Conservation (phyloP, 768 basidiomycete species). For the Russula griseocarnosa region DNA sequence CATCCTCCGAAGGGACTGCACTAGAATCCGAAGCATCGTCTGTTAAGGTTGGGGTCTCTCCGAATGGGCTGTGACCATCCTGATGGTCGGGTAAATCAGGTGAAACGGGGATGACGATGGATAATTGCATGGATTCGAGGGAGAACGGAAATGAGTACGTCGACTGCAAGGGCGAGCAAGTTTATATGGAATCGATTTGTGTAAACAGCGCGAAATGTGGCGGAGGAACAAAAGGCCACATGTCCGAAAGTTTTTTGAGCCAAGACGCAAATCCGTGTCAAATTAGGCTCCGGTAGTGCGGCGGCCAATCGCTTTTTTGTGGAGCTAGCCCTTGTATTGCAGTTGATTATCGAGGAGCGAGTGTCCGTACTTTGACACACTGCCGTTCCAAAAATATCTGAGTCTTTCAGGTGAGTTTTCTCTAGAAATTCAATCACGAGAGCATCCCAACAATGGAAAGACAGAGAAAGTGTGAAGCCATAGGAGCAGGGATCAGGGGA, state of each 20-base stretch:
- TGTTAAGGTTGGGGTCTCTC: neutral
- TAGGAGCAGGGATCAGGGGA: neutral
- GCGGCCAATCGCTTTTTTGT: neutral
- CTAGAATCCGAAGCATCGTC: neutral
- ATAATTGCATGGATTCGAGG: conserved; percentile 11
- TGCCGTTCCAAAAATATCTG: neutral
- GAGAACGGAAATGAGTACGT: neutral
- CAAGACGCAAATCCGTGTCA: neutral
- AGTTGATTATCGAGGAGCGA: neutral
- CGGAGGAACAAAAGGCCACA: conserved; percentile 11
- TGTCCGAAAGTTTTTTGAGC: neutral
- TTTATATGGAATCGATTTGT: conserved; percentile 13
- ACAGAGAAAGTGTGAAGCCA: neutral
- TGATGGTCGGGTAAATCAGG: neutral
- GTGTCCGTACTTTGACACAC: neutral
- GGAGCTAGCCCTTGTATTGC: neutral
- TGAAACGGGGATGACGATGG: conserved; percentile 6
- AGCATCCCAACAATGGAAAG: neutral
- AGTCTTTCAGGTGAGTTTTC: neutral
- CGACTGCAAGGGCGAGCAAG: neutral
- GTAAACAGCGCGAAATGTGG: conserved; percentile 4
- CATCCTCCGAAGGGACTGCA: neutral
- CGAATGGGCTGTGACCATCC: neutral
- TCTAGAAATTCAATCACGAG: neutral
- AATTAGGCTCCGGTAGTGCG: neutral